These are phyloP conservation scores for Hibiscus mutabilis DNA, from an alignment of 345 rosid genomes.

Conservation along the genomic window DNA sequence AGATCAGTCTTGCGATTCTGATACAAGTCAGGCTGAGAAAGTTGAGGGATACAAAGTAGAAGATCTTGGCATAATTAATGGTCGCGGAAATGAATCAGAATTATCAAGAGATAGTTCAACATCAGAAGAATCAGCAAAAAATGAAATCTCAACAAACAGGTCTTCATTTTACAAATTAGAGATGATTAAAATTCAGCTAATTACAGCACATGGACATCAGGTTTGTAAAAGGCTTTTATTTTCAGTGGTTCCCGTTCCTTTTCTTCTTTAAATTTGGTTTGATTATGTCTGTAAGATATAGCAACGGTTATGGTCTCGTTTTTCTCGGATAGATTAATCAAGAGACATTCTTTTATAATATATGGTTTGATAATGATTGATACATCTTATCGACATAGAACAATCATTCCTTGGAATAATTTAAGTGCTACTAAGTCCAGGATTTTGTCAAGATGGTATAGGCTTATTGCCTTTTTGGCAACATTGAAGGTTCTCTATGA, in stretches of 20 bases:
- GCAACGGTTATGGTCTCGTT: no score
- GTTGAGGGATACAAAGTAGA: slow-evolving; percentile 30
- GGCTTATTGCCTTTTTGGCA: no score
- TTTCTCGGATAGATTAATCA: no score
- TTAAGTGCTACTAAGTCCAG: no score
- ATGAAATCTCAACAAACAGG: slow-evolving; percentile 34
- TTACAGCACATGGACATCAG: slow-evolving; percentile 71
- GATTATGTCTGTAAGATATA: no score
- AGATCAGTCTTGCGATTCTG: slow-evolving; percentile 20
- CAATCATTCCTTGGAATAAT: no score
- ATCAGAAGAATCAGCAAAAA: slow-evolving; percentile 32
- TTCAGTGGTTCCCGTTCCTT: neutral
- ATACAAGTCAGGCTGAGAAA: slow-evolving; percentile 27
- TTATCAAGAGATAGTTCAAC: slow-evolving; percentile 30
- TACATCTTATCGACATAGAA: no score
- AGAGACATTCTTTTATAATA: no score
- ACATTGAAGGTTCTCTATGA: no score
- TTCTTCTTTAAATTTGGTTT: neutral
- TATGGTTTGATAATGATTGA: no score
- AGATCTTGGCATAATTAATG: slow-evolving; percentile 35
- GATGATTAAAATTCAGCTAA: slow-evolving; percentile 65
- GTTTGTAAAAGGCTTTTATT: slow-evolving; percentile 31
- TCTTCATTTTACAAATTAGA: slow-evolving; percentile 80
- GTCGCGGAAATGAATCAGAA: slow-evolving; percentile 24
- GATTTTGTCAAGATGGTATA: no score